A percentile compares a stretch with the other conserved stretches of the same genome.
phyloP scores from a whole-genome alignment of 495 filamentous ascomycete genomes.

The Hypoxylon intermedium region DNA sequence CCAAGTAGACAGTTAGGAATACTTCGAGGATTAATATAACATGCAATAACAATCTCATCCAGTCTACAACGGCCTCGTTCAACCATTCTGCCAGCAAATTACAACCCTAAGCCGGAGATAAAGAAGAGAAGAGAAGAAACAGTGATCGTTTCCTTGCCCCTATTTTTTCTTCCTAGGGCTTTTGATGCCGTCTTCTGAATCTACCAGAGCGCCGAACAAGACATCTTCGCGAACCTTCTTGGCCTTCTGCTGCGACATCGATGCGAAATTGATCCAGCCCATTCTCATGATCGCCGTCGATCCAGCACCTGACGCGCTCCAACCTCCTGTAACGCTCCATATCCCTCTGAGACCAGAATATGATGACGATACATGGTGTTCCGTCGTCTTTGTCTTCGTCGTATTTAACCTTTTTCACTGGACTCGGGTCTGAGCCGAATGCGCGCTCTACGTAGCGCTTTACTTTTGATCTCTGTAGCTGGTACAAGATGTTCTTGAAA shows the following conservation, averaged over 20 bases:
- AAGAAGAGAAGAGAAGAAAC: no score
- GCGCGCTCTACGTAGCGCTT: not conserved
- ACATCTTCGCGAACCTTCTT: conserved; percentile 7
- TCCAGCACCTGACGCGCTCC: not conserved
- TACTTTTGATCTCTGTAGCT: conserved; percentile 6
- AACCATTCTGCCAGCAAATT: no score
- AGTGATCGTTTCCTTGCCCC: not conserved
- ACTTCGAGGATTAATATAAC: no score
- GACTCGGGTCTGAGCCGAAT: not conserved
- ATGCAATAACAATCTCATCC: no score
- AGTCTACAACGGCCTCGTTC: no score
- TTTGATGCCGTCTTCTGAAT: conserved; percentile 11
- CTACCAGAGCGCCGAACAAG: conserved; percentile 10
- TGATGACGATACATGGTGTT: conserved; percentile 23
- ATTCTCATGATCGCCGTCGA: conserved; percentile 2
- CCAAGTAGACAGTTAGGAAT: no score
- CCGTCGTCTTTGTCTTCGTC: conserved; percentile 23
- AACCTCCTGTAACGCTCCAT: not conserved
- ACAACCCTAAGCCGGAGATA: no score
- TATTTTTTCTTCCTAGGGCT: conserved; percentile 1
- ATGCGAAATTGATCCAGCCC: conserved; percentile 17
- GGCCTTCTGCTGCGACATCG: conserved; percentile 7
- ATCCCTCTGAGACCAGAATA: not conserved
- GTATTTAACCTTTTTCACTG: conserved; percentile 11
- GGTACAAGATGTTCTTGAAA: conserved; percentile 9